These are phyloP conservation scores for Corallochytrium limacisporum DNA, from an alignment of 78 protist species.

Conservation along the genomic window DNA sequence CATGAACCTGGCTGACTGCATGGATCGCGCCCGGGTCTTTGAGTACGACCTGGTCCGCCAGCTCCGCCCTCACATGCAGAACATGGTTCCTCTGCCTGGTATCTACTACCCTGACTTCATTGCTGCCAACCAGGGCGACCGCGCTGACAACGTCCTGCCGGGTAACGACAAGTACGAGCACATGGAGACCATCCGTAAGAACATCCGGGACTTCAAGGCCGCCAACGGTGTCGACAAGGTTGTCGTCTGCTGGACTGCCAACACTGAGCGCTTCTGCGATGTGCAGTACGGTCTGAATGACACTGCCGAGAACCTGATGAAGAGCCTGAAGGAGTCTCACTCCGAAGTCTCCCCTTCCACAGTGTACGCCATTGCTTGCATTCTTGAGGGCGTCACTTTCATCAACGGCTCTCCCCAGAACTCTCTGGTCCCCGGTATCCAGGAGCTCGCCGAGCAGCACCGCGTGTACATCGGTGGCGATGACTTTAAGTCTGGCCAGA, in stretches of 20 bases:
- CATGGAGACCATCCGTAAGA: conserved; percentile 73
- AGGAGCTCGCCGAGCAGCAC: conserved; percentile 77
- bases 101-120: conserved; percentile 93
- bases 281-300: conserved; percentile 77
- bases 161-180: conserved; percentile 69
- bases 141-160: conserved; percentile 88
- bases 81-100: conserved; percentile 80
- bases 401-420: conserved; percentile 99
- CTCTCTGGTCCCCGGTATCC: conserved; percentile 91
- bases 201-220: conserved; percentile 90
- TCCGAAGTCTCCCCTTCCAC: conserved; percentile 89
- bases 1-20: conserved; percentile 79
- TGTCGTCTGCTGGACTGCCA: conserved; percentile 95
- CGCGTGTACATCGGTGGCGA: conserved; percentile 88
- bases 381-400: conserved; percentile 82
- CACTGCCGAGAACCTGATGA: conserved; percentile 76
- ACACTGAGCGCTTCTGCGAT: conserved; percentile 92
- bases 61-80: conserved; percentile 63
- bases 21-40: conserved; percentile 89
- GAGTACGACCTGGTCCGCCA: conserved; percentile 79
- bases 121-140: conserved; percentile 94
- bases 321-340: conserved; percentile 39
- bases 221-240: conserved; percentile 70
- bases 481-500: conserved; percentile 99
- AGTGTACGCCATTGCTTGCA: conserved; percentile 89